phyloP scores from a whole-genome alignment of 164 flowering plant genomes.

The Euptelea pleiosperma region DNA sequence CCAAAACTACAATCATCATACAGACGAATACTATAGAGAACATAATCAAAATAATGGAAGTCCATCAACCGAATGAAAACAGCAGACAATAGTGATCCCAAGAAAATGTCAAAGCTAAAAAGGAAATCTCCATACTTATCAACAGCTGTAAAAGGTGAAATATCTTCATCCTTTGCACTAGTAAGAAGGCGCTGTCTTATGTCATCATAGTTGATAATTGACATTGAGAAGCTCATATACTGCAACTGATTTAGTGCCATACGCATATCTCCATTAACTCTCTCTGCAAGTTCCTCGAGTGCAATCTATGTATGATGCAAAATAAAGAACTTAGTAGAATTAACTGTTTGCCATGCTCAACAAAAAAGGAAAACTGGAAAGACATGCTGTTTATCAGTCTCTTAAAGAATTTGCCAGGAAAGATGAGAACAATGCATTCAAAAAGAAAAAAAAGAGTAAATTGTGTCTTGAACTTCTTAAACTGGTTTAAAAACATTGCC shows the following conservation, averaged over 20 bases:
- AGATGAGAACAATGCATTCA: neutral
- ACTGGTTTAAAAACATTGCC: too few relatives aligned
- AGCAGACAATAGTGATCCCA: neutral
- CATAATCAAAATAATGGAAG: neutral
- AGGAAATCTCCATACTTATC: constrained; percentile 67
- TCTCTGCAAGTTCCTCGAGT: constrained; percentile 93
- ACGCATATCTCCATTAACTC: constrained; percentile 95
- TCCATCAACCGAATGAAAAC: neutral
- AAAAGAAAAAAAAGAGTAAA: too few relatives aligned
- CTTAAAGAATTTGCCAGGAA: neutral
- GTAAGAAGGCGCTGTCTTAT: constrained; percentile 76
- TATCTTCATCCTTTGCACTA: constrained; percentile 95
- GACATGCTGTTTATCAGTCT: neutral
- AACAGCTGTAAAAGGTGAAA: constrained; percentile 97
- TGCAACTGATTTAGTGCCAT: constrained; percentile 93
- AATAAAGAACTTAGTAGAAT: neutral
- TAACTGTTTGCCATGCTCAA: too few relatives aligned
- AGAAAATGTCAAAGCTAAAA: neutral
- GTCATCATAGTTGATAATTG: constrained; percentile 84
- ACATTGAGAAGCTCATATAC: constrained; percentile 89
- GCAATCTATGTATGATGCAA: constrained; percentile 57
- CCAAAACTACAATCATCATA: neutral
- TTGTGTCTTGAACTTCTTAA: too few relatives aligned
- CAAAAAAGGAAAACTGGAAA: too few relatives aligned
- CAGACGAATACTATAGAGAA: neutral